These are phyloP conservation scores for Russula foetens DNA, from an alignment of 768 basidiomycete genomes.

Conservation along the genomic window DNA sequence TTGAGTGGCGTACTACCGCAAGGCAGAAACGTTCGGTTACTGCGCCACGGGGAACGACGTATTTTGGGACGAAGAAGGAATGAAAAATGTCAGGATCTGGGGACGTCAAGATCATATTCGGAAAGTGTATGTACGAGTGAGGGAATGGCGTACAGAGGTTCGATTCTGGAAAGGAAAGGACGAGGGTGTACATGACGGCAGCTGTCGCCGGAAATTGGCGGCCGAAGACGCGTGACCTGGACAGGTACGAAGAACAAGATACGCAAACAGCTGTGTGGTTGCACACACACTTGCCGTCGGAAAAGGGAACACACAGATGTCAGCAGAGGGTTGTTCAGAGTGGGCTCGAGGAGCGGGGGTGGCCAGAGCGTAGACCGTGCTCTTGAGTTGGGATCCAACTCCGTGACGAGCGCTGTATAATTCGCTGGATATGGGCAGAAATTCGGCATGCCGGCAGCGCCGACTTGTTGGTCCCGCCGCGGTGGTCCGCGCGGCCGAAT, in stretches of 20 bases:
- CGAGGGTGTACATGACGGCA: constrained; percentile 13
- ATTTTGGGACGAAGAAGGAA: neutral
- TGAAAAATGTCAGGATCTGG: constrained; percentile 1
- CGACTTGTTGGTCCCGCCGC: neutral
- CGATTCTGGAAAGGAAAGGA: constrained; percentile 3
- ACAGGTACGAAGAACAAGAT: neutral
- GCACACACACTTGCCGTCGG: neutral
- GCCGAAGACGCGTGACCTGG: constrained; percentile 3
- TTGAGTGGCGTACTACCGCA: neutral
- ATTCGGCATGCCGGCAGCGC: constrained; percentile 16
- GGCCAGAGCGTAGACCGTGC: neutral
- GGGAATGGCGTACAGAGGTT: neutral
- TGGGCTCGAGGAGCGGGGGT: neutral
- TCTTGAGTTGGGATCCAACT: neutral
- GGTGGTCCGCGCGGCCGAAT: neutral
- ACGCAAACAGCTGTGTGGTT: neutral
- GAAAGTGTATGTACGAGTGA: constrained; percentile 3
- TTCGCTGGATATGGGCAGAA: constrained; percentile 15
- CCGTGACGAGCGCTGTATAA: constrained; percentile 8
- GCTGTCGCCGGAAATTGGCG: constrained; percentile 14
- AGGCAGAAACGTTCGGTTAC: neutral
- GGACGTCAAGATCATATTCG: neutral
- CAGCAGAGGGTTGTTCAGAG: neutral
- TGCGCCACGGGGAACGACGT: neutral
- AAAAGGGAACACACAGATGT: neutral